Conservation (phyloP, 2,329 filamentous ascomycete genomes). For the Albifimbria verrucaria region DNA sequence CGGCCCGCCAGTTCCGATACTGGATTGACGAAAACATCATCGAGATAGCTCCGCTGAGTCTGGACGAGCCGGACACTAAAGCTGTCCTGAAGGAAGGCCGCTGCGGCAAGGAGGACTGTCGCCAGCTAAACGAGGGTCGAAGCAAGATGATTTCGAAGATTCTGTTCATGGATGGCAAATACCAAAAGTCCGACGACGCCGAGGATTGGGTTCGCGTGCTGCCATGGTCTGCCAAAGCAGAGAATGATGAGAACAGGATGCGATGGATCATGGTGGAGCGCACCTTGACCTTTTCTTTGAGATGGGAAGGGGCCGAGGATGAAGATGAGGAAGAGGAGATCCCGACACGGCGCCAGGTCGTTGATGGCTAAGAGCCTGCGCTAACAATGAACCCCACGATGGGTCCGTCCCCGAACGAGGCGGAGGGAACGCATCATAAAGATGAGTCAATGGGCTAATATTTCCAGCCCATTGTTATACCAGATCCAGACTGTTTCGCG, state of each 20-base stretch:
- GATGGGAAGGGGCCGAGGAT: slow-evolving; percentile 28
- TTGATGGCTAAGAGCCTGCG: slow-evolving; percentile 1
- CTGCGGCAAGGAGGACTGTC: slow-evolving; percentile 31
- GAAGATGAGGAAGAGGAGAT: slow-evolving; percentile 17
- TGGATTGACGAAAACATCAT: slow-evolving; percentile 35
- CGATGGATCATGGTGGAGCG: slow-evolving; percentile 36
- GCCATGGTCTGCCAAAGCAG: slow-evolving; percentile 27
- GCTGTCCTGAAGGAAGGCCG: slow-evolving; percentile 30
- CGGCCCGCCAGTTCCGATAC: slow-evolving; percentile 34
- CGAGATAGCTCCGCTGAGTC: slow-evolving; percentile 32
- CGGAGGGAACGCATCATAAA: not conserved
- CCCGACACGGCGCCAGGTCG: slow-evolving; percentile 8
- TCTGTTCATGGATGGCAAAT: slow-evolving; percentile 31
- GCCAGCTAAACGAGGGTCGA: slow-evolving; percentile 29
- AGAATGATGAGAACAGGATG: slow-evolving; percentile 27
- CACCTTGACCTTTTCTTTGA: slow-evolving; percentile 33
- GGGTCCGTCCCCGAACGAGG: not conserved
- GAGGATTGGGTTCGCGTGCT: slow-evolving; percentile 28
- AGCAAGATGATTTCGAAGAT: slow-evolving; percentile 36
- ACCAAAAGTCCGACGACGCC: slow-evolving; percentile 20
- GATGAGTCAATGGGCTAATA: not conserved
- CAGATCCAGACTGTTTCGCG: not conserved
- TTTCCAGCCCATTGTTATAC: not conserved
- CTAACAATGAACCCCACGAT: not conserved
- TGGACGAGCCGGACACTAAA: slow-evolving; percentile 30